These are phyloP conservation scores for Fusarium napiforme DNA, from an alignment of 2,329 filamentous ascomycete genomes.

Conservation along the genomic window DNA sequence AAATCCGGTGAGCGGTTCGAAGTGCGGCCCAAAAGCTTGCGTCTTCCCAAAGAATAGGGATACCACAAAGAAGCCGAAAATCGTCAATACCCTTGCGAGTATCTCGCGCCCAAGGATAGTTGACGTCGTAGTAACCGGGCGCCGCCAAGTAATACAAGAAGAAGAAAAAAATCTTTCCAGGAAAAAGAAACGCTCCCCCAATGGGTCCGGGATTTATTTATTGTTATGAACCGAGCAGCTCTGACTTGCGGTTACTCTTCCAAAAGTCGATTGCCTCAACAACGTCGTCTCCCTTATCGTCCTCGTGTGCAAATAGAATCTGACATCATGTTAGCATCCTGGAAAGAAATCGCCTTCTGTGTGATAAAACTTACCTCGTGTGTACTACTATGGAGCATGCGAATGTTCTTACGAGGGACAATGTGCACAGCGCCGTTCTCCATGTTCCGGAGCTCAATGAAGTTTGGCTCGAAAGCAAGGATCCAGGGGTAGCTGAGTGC, in stretches of 20 bases:
- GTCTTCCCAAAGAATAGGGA: constrained; percentile 2
- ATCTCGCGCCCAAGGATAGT: constrained; percentile 25
- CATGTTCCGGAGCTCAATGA: constrained; percentile 95
- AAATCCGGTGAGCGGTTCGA: constrained; percentile 7
- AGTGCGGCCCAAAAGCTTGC: constrained; percentile 7
- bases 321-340: constrained; percentile 53
- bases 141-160: constrained; percentile 46
- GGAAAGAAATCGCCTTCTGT: neutral
- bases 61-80: constrained; percentile 28
- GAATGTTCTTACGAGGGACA: constrained; percentile 93
- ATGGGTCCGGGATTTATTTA: constrained; percentile 11
- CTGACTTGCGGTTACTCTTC: constrained; percentile 72
- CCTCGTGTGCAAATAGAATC: constrained; percentile 98
- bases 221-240: constrained; percentile 47
- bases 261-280: constrained; percentile 97
- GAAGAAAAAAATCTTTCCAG: constrained; percentile 40
- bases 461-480: constrained; percentile 94
- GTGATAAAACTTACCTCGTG: constrained; percentile 76
- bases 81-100: constrained; percentile 37
- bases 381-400: constrained; percentile 97
- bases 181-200: constrained; percentile 39
- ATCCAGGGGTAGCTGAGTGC: constrained; percentile 98
- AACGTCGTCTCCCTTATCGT: constrained; percentile 91
- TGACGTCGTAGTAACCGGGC: constrained; percentile 25
- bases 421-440: constrained; percentile 96